Base-by-base conservation (phyloP, 768 basidiomycete species). In the Leucosporidium yakuticum region DNA sequence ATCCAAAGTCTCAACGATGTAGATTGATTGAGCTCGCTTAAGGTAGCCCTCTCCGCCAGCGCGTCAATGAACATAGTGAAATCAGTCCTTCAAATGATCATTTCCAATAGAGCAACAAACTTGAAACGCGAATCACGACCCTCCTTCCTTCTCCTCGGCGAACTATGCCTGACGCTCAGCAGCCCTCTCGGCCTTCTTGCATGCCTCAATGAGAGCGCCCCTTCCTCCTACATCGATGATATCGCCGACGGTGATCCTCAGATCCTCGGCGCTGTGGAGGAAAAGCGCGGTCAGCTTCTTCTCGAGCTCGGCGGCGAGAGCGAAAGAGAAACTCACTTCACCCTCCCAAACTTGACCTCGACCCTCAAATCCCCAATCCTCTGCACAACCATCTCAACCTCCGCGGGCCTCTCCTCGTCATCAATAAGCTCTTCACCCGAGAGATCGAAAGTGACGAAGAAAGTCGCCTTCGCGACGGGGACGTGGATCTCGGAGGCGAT, bases 181-280 rank as follows among this genome's bases (percentile, higher is more conserved):
- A 8, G 14, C 39, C 39, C 39, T 44, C 61, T 72, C 70, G 7
- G 68, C 64, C 49, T 72, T 49, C 21, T 69, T 58, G 64, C 70
- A 72, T 20, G 70, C 70, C 34, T 69, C 63, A 17, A 72, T 48
- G 15, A 72, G 39, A 11, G 63, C 68, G 7, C 58, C 58, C 15
- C 50, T 29, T 4, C 64, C 67, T 27, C 57, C 58, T 3, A 25
- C 29, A n/a, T 63, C 49, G 21, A 72, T 54, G 3, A 48, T 44
- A 34, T 72, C 70, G 12, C 67, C 31, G 29, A 69, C 68, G 47
- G 66, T 66, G 31, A 65, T 69, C 51, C 49, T 58, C 27, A 72
- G 63, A 34, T 58, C 57, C 21, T 68, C 58, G 5, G 23, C 25
- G 53, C 70, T 71, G 54, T 3, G 21, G 3, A 56, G 11, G 36